These are phyloP conservation scores for Mortierella sp. DNA, from an alignment of 371 early-diverging fungal species.

Conservation along the genomic window DNA sequence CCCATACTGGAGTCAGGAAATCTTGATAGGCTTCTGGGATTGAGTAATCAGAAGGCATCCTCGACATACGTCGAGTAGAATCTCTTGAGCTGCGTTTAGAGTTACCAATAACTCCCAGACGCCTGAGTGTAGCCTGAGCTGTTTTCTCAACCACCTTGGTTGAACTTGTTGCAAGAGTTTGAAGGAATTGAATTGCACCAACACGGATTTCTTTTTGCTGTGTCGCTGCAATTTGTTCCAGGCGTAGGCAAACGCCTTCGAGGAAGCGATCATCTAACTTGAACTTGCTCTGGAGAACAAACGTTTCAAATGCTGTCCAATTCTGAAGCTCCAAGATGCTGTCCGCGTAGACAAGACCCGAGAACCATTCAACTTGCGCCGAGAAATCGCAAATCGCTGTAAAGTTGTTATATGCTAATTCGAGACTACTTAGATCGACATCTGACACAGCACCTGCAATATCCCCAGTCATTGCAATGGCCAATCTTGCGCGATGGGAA, in stretches of 20 bases:
- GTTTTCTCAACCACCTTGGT: too few relatives aligned
- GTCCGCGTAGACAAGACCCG: conserved; percentile 4
- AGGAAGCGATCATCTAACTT: not conserved
- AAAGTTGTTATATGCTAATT: not conserved
- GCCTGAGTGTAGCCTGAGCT: too few relatives aligned
- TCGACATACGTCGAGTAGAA: too few relatives aligned
- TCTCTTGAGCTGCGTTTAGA: too few relatives aligned
- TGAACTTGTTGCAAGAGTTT: not conserved
- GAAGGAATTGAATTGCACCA: not conserved
- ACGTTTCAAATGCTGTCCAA: not conserved
- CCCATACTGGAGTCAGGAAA: too few relatives aligned
- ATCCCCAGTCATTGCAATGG: not conserved
- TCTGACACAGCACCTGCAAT: not conserved
- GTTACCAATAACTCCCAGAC: too few relatives aligned
- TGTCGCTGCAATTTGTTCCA: not conserved
- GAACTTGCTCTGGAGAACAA: not conserved
- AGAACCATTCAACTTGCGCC: not conserved
- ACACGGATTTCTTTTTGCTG: not conserved
- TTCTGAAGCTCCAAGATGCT: not conserved
- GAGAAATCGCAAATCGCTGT: not conserved
- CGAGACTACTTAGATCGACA: not conserved
- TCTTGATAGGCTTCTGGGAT: too few relatives aligned
- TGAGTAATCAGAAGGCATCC: too few relatives aligned
- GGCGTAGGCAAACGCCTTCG: not conserved
- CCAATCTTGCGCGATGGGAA: conserved; percentile 4